Conservation (phyloP, 768 basidiomycete species). For the Neoboletus magnificus region DNA sequence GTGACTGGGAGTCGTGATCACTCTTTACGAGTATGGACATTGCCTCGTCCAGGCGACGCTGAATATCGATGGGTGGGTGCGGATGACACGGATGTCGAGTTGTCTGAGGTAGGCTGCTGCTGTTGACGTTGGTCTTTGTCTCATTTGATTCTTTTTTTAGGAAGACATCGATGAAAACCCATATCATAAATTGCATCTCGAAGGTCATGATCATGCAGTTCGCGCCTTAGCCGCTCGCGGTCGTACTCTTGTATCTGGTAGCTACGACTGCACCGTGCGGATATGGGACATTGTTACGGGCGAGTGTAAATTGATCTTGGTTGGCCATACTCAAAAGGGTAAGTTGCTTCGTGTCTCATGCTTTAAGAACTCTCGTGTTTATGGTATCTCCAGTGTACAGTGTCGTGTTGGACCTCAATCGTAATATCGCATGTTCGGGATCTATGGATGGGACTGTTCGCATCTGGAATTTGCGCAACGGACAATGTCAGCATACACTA, state of each 20-base stretch:
- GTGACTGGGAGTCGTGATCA: conserved; percentile 73
- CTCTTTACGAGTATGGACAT: conserved; percentile 62
- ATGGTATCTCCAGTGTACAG: conserved; percentile 70
- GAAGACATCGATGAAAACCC: conserved; percentile 80
- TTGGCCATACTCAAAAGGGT: conserved; percentile 92
- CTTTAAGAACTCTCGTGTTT: neutral
- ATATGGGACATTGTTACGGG: conserved; percentile 94
- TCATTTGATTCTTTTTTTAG: conserved; percentile 25
- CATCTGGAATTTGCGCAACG: conserved; percentile 86
- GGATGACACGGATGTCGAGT: conserved; percentile 59
- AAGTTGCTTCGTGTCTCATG: conserved; percentile 26
- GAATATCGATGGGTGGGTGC: conserved; percentile 67
- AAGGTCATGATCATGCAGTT: conserved; percentile 90
- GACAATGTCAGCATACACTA: conserved; percentile 74
- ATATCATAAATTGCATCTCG: conserved; percentile 79
- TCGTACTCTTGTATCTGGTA: conserved; percentile 87
- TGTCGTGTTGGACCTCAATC: conserved; percentile 82
- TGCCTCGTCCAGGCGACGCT: conserved; percentile 68
- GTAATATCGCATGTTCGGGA: conserved; percentile 91
- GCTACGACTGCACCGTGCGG: conserved; percentile 92
- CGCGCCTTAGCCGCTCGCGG: conserved; percentile 90
- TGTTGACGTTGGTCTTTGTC: neutral
- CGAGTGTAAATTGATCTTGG: conserved; percentile 71
- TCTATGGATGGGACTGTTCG: conserved; percentile 98
- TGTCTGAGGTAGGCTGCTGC: conserved; percentile 40